Base-by-base conservation (phyloP, 2,329 filamentous ascomycete genomes). In the Helicocarpus griseus region DNA sequence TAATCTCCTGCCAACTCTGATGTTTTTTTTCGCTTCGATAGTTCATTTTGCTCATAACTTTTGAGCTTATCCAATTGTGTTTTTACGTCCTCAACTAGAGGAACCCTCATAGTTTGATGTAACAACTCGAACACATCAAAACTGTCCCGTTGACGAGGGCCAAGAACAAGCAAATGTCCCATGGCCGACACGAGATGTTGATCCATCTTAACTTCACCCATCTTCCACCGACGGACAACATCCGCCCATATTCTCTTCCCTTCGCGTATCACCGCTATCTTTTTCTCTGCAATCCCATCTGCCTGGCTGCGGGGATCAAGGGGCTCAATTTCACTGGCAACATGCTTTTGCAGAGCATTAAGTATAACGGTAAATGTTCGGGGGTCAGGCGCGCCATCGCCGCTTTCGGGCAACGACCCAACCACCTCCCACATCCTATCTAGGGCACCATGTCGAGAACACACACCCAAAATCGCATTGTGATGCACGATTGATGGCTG, bases 401-500 rank as follows among this genome's bases (percentile, higher is more conserved):
- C 85, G 8, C 65, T 70, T 13, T 83, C 77, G 14, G 89, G 85
- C 52, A 91, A 77, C 29, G 83, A 81, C n/a, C 81, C 77, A 40
- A 84, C 80, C 56, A 96, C 77, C 50, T 79, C 78, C 76, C 93
- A 95, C 58, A 97, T 72, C 14, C 83, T 80, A 58, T 95, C 89
- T 66, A 95, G 76, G 63, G 96, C 85, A 11, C 76, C 67, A 3
- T 86, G 84, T 52, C 81, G 77, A 45, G 84, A 79, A 65, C 90
- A 97, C 7, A 93, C 86, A 53, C 83, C 82, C 41, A 98, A 73
- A n/a, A 89, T 81, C 8, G 90, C 87, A 65, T 98, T 98, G 56
- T 87, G 82, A 63, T 97, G 93, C 52, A 88, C 86, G 33, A 84
- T 85, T 58, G 83, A 87, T 14, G 87, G 85, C 57, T 82, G 77